Evolutionary conservation across 192 early-diverging fungal genomes (phyloP).

Genomic region (Podila minutissima): DNA sequence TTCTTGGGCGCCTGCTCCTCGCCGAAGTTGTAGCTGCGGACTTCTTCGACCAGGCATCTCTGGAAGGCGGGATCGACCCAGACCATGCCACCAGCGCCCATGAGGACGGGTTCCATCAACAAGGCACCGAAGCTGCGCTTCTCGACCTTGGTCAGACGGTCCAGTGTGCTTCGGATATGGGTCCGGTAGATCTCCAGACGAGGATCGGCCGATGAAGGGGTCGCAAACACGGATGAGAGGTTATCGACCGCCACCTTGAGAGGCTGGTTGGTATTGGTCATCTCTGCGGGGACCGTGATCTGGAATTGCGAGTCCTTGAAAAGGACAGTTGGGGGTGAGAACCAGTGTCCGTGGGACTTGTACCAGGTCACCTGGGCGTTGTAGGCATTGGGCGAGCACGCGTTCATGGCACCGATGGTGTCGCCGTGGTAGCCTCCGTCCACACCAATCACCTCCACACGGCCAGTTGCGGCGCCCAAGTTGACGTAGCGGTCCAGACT

Average conservation of each 20-base stretch:
- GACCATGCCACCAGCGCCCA: slow-evolving; percentile 89
- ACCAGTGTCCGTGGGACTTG: slow-evolving; percentile 72
- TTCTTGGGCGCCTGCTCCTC: slow-evolving; percentile 18
- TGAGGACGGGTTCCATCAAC: slow-evolving; percentile 80
- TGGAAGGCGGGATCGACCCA: slow-evolving; percentile 86
- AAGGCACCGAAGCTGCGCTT: slow-evolving; percentile 64
- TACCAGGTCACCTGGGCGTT: slow-evolving; percentile 80
- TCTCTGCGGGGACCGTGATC: slow-evolving; percentile 51
- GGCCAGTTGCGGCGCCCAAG: slow-evolving; percentile 32
- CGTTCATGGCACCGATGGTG: slow-evolving; percentile 88
- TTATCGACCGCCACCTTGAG: slow-evolving; percentile 30
- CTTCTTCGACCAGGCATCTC: slow-evolving; percentile 64
- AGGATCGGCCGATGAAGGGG: slow-evolving; percentile 21
- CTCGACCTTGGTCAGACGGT: slow-evolving; percentile 48
- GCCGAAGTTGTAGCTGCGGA: slow-evolving; percentile 51
- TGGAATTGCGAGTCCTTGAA: slow-evolving; percentile 57
- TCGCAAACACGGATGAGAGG: slow-evolving; percentile 23
- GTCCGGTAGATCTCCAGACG: slow-evolving; percentile 52
- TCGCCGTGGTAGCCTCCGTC: slow-evolving; percentile 89
- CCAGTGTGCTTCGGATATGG: slow-evolving; percentile 53
- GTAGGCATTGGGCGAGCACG: slow-evolving; percentile 75
- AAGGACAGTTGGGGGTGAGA: slow-evolving; percentile 69
- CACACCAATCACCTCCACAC: slow-evolving; percentile 70
- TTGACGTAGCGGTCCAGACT: slow-evolving; percentile 55
- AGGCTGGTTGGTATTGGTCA: slow-evolving; percentile 20